Base-by-base conservation (phyloP, 1,284 basidiomycete genomes). In the Fistulina hepatica region DNA sequence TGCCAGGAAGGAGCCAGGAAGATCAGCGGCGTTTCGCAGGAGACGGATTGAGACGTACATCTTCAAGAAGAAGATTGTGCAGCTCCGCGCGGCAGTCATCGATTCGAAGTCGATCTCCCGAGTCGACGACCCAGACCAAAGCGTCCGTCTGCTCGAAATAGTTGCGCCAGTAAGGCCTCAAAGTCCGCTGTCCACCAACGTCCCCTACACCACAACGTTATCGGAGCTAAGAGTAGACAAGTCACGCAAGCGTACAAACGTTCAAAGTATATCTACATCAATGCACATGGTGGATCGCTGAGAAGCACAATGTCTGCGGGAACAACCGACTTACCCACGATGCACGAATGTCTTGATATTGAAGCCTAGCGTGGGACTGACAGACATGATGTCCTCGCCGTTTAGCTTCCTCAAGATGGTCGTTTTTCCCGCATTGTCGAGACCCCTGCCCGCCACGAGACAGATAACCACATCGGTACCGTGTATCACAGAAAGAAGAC, bases 131-230 rank as follows among this genome's bases (percentile, higher is more conserved):
- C 95, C 95, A 99, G 22, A 98, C 90, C 33, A 99, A 71, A 3
- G 88, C 94, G 61, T 98, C 95, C 5, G 95, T 98, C 59, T 92
- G 85, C 59, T 99, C 95, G 52, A 98, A 99, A 63, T 98, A 98
- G 60, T 98, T 99, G 22, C 91, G 70, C 95, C 95, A 98, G 58
- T 98, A 99, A 2, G 95, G 93, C 16, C 95, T 73, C 30, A 98
- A 74, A 0, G 91, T 94, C 37, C 82, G 76, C 59, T 98, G 95
- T 9, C 95, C 95, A 20, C 95, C 95, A 22, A 99, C 91, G 56
- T 99, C 95, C 95, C 94, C 93, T 91, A 38, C 27, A 40, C 41
- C 41, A 37, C 26, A 17, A 27, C 37, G 34, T 44, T 39, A 31
- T 31, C 45, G 33, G 35, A 39, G 42, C 45, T 26, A 49, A 44